phyloP scores from a whole-genome alignment of 257 asterid genomes.

The Gentiana dahurica region DNA sequence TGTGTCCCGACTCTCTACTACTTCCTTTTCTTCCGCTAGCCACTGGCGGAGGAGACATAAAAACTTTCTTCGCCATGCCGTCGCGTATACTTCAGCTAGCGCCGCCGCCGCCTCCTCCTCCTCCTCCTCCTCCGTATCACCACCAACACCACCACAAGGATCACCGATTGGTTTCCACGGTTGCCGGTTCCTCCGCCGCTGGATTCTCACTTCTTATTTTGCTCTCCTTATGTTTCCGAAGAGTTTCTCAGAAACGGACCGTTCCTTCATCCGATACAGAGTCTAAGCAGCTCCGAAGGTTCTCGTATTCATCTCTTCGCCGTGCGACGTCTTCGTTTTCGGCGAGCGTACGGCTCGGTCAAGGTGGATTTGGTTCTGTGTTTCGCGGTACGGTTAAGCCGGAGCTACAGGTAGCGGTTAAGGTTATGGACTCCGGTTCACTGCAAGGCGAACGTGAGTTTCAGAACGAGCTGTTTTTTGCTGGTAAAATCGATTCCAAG shows the following conservation, averaged over 20 bases:
- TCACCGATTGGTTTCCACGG: constrained; percentile 30
- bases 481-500: constrained; percentile 67
- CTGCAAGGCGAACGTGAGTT: constrained; percentile 96
- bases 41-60: too few species aligned
- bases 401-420: constrained; percentile 49
- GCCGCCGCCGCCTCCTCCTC: constrained; percentile 37
- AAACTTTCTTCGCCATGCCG: too few species aligned
- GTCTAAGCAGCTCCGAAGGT: constrained; percentile 63
- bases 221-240: constrained; percentile 57
- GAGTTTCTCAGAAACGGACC: constrained; percentile 54
- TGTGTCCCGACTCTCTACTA: too few species aligned
- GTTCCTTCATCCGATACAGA: constrained; percentile 71
- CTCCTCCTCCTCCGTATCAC: constrained; percentile 18
- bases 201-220: constrained; percentile 53
- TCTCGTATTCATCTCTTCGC: constrained; percentile 65
- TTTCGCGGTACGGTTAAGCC: constrained; percentile 54
- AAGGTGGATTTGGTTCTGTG: constrained; percentile 95
- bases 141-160: constrained; percentile 29
- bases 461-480: constrained; percentile 77
- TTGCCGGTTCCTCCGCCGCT: constrained; percentile 58
- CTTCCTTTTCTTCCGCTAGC: too few species aligned
- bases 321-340: constrained; percentile 71
- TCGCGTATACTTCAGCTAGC: too few species aligned
- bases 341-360: constrained; percentile 69
- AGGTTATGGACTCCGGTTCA: constrained; percentile 88